Evolutionary conservation across 2,329 filamentous ascomycete species (phyloP).

Genomic region (Cladosporium halotolerans): DNA sequence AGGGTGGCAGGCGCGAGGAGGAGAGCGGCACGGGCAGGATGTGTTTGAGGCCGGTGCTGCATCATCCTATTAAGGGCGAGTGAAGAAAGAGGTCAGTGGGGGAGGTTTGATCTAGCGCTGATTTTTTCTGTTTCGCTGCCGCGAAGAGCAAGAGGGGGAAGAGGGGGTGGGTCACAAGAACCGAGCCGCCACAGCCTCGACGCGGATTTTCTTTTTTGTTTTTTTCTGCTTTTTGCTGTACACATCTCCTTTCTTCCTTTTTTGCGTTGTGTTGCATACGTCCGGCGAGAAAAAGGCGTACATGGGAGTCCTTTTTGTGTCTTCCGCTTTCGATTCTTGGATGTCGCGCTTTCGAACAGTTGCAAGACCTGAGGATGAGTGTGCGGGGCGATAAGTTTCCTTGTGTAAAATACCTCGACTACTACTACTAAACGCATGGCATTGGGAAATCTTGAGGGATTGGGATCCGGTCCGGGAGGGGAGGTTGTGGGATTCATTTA

Average conservation of each 20-base stretch:
- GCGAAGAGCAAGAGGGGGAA: not conserved
- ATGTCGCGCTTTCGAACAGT: not conserved
- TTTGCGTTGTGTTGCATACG: not conserved
- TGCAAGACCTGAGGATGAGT: too few species aligned
- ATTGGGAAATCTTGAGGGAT: too few species aligned
- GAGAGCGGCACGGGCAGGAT: conserved; percentile 38
- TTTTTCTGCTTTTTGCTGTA: not conserved
- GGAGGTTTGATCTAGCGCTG: not conserved
- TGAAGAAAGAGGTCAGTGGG: not conserved
- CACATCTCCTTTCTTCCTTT: not conserved
- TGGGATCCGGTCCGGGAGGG: too few species aligned
- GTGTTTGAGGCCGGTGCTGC: conserved; percentile 40
- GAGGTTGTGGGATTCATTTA: too few species aligned
- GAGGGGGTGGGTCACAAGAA: not conserved
- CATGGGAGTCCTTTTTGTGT: not conserved
- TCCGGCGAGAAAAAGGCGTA: not conserved
- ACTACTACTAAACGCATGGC: too few species aligned
- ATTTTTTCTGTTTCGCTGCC: not conserved
- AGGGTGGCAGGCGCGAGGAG: conserved; percentile 31
- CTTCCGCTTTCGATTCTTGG: not conserved
- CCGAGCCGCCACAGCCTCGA: not conserved
- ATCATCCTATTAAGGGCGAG: conserved; percentile 46
- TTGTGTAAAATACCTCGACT: too few species aligned
- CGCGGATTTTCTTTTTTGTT: not conserved
- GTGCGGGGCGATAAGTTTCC: too few species aligned